These are phyloP conservation scores for Kitagawia praeruptora DNA, from an alignment of 129 eudicot genomes.

Conservation along the genomic window DNA sequence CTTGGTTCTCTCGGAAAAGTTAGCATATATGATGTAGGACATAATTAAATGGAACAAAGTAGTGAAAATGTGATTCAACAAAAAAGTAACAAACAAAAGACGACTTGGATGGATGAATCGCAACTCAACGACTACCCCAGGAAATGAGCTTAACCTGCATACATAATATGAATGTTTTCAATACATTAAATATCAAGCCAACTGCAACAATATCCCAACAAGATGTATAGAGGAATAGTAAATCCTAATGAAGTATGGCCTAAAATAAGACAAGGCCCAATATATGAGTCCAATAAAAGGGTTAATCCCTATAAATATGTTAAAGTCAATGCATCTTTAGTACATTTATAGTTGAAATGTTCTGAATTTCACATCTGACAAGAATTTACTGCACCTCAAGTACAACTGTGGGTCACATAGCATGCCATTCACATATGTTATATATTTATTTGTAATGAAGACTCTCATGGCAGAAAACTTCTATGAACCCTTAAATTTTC, in stretches of 20 bases:
- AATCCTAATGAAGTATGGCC: neutral
- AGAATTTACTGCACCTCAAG: neutral
- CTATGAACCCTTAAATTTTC: too few species aligned
- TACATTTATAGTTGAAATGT: too few species aligned
- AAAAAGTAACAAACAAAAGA: too few species aligned
- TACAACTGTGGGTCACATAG: neutral
- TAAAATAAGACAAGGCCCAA: neutral
- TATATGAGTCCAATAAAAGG: neutral
- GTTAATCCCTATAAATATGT: neutral
- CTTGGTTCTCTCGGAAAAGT: neutral
- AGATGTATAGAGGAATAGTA: neutral
- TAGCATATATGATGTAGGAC: neutral
- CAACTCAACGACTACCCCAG: neutral
- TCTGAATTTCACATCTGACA: neutral
- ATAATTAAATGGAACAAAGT: too few species aligned
- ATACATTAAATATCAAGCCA: neutral
- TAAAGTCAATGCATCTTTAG: too few species aligned
- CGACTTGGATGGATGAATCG: neutral
- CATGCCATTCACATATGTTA: too few species aligned
- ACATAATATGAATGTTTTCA: neutral
- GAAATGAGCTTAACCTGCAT: neutral
- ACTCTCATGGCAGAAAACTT: too few species aligned
- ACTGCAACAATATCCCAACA: neutral
- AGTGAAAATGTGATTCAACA: neutral
- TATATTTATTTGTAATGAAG: too few species aligned